Conservation (phyloP, 768 basidiomycete genomes). For the Saitozyma podzolica region DNA sequence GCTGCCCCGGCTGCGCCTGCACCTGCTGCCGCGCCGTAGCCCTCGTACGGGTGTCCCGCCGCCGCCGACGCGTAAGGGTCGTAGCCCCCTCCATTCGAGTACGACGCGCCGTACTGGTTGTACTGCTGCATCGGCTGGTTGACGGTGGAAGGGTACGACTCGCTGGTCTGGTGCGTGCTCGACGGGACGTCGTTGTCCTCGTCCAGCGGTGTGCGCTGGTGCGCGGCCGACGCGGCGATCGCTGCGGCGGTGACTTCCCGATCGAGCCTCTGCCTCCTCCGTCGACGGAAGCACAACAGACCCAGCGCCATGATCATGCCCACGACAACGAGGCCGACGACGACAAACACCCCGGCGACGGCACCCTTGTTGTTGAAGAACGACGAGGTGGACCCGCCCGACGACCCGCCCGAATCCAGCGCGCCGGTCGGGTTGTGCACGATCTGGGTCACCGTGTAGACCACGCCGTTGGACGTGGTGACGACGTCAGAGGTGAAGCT, state of each 20-base stretch:
- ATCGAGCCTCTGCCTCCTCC: slow-evolving; percentile 52
- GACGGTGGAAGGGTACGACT: slow-evolving; percentile 42
- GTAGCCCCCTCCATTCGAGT: slow-evolving; percentile 47
- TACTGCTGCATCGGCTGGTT: slow-evolving; percentile 49
- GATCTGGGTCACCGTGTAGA: slow-evolving; percentile 50
- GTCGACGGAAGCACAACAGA: slow-evolving; percentile 53
- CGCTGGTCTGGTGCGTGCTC: slow-evolving; percentile 21
- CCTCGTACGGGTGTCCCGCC: slow-evolving; percentile 8
- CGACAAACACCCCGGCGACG: slow-evolving; percentile 73
- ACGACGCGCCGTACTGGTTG: slow-evolving; percentile 46
- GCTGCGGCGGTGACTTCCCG: slow-evolving; percentile 52
- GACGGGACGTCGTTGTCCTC: slow-evolving; percentile 35
- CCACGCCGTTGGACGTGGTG: slow-evolving; percentile 43
- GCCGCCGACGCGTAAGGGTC: slow-evolving; percentile 38
- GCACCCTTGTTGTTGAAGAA: slow-evolving; percentile 70
- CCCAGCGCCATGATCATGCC: slow-evolving; percentile 57
- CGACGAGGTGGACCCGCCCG: slow-evolving; percentile 16
- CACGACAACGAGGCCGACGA: slow-evolving; percentile 64
- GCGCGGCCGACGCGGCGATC: slow-evolving; percentile 40
- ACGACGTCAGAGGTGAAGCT: slow-evolving; percentile 38
- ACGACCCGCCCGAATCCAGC: slow-evolving; percentile 32
- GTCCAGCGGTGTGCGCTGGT: slow-evolving; percentile 42
- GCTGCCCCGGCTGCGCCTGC: slow-evolving; percentile 14
- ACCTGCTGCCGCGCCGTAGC: slow-evolving; percentile 1
- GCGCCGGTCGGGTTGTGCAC: slow-evolving; percentile 49